Evolutionary conservation across 495 filamentous ascomycete genomes (phyloP).

Genomic region (Tuber melanosporum): DNA sequence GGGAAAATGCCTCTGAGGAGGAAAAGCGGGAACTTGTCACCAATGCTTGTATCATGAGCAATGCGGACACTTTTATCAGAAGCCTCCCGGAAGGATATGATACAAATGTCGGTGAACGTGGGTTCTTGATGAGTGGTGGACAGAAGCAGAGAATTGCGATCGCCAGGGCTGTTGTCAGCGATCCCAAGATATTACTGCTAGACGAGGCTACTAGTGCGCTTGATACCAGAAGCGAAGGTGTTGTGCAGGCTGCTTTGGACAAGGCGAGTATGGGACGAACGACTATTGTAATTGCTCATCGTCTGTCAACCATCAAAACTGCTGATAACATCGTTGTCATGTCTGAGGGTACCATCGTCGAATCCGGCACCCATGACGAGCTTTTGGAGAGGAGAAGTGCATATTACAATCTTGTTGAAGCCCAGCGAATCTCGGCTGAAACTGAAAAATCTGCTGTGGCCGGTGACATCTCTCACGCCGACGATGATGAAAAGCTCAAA

Average conservation of each 20-base stretch:
- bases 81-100: constrained; percentile 83
- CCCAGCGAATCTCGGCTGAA: constrained; percentile 66
- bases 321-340: constrained; percentile 96
- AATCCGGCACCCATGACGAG: constrained; percentile 75
- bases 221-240: constrained; percentile 92
- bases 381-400: constrained; percentile 56
- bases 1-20: constrained; percentile 60
- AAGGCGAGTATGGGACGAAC: constrained; percentile 82
- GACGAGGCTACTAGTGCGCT: constrained; percentile 92
- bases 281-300: constrained; percentile 92
- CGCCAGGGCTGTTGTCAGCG: constrained; percentile 79
- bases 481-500: constrained; percentile 50
- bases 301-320: constrained; percentile 85
- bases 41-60: constrained; percentile 80
- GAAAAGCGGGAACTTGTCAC: constrained; percentile 62
- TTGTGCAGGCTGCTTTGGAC: constrained; percentile 89
- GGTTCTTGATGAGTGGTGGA: constrained; percentile 84
- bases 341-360: constrained; percentile 73
- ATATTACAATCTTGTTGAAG: constrained; percentile 72
- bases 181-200: constrained; percentile 90
- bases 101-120: constrained; percentile 91
- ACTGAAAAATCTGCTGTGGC: constrained; percentile 48
- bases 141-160: constrained; percentile 90
- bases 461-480: constrained; percentile 47
- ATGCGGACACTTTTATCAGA: constrained; percentile 85